Base-by-base conservation (phyloP, 345 rosid species). In the Heritiera littoralis region DNA sequence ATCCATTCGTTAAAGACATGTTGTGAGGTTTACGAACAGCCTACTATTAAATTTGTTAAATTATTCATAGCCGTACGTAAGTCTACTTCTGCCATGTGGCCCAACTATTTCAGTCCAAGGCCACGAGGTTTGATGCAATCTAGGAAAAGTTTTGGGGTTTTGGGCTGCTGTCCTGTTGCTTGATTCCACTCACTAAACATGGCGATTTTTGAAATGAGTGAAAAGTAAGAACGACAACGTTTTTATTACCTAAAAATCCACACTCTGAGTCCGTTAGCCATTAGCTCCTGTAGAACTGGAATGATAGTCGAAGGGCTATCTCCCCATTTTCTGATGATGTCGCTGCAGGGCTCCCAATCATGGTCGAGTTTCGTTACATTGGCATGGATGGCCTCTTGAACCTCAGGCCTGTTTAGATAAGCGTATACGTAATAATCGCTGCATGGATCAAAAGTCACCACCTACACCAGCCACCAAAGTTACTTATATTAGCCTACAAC, bases 321-420 rank as follows among this genome's bases (percentile, higher is more conserved):
- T 3, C 67, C 55, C 98, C 98, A 93, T 1, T 49, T 60, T 11
- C 9, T n/a, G 6, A 92, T 70, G 49, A 92, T 56, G 7, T 83
- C 82, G 81, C 94, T 91, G 85, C 99, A 95, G 0, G 94, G 90
- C 77, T 90, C 72, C 98, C 98, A 95, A 60, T 86, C 87, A 78
- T 86, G 86, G 48, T 85, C 77, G 12, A 95, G 88, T 56, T 87
- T 90, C 5, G 98, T 95, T 48, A 88, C 88, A 66, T 93, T 95
- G 54, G 97, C 98, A 76, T 95, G 98, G 67, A 95, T 74, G n/a
- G 90, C 97, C 64, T 80, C 84, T 84, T 95, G 98, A n/a, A 93
- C 98, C 7, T 92, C 93, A 0, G 84, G 83, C 46, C 89, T 81
- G 81, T 95, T 95, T 28, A 95, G 82, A 85, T 95, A 93, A 11